Evolutionary conservation across 768 basidiomycete species (phyloP).

Genomic region (Amanita muscaria): DNA sequence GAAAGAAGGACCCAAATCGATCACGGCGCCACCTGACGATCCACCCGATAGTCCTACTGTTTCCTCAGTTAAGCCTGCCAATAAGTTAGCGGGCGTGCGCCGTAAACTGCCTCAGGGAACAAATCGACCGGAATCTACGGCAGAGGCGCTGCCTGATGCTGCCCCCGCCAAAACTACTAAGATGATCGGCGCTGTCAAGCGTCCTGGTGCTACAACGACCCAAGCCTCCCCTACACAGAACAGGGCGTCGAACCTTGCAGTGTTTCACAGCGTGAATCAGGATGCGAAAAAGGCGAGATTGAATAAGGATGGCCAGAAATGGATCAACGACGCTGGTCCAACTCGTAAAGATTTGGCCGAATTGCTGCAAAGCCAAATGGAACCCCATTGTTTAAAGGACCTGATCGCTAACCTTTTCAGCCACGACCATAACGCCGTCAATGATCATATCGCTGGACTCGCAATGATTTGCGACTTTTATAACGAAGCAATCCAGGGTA

Average conservation of each 20-base stretch:
- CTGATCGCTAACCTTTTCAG: constrained; percentile 79
- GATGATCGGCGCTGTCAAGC: constrained; percentile 33
- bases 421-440: constrained; percentile 91
- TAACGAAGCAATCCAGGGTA: constrained; percentile 43
- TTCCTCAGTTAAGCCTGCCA: constrained; percentile 30
- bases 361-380: constrained; percentile 86
- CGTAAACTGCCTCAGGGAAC: constrained; percentile 61
- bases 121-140: constrained; percentile 41
- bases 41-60: constrained; percentile 37
- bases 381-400: constrained; percentile 69
- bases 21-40: constrained; percentile 15
- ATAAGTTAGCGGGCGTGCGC: constrained; percentile 57
- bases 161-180: constrained; percentile 27
- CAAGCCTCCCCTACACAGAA: constrained; percentile 18
- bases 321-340: constrained; percentile 81
- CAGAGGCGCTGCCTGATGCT: constrained; percentile 32
- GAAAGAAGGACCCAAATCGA: constrained; percentile 18
- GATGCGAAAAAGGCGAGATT: constrained; percentile 62
- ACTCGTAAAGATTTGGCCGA: constrained; percentile 85
- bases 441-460: constrained; percentile 81
- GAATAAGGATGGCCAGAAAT: constrained; percentile 67
- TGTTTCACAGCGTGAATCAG: constrained; percentile 44
- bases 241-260: constrained; percentile 23
- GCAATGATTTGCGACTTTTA: constrained; percentile 70
- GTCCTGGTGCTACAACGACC: constrained; percentile 28